These are phyloP conservation scores for Mucor piriformis DNA, from an alignment of 371 early-diverging fungal species.

Conservation along the genomic window DNA sequence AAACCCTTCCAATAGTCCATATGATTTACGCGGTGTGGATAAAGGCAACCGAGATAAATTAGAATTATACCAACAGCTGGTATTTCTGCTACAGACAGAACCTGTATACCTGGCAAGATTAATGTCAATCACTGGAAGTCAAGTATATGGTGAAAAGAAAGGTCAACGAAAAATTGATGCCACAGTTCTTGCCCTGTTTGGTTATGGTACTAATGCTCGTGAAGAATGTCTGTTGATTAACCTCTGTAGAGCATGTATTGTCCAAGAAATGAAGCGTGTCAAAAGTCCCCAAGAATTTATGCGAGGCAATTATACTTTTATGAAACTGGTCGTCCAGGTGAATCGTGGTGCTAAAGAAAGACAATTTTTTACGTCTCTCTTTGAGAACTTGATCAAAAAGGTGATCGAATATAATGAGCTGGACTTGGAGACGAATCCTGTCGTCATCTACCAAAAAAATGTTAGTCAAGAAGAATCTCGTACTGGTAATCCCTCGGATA, in stretches of 20 bases:
- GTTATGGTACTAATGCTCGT: slow-evolving; percentile 93
- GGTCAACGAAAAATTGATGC: slow-evolving; percentile 78
- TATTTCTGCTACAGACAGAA: slow-evolving; percentile 96
- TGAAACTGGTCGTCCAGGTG: slow-evolving; percentile 93
- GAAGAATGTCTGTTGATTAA: slow-evolving; percentile 97
- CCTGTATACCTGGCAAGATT: slow-evolving; percentile 90
- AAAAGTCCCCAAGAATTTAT: slow-evolving; percentile 86
- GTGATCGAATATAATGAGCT: slow-evolving; percentile 76
- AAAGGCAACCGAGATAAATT: slow-evolving; percentile 80
- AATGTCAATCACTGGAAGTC: slow-evolving; percentile 77
- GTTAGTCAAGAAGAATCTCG: slow-evolving; percentile 90
- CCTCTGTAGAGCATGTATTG: slow-evolving; percentile 90
- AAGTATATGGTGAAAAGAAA: slow-evolving; percentile 46
- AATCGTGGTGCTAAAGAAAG: slow-evolving; percentile 96
- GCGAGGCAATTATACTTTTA: slow-evolving; percentile 93
- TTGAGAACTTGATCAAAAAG: slow-evolving; percentile 77
- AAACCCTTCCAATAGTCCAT: slow-evolving; percentile 26
- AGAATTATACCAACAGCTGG: slow-evolving; percentile 89
- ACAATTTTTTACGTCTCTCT: slow-evolving; percentile 83
- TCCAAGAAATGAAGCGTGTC: slow-evolving; percentile 86
- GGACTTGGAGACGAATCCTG: slow-evolving; percentile 92
- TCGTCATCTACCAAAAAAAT: slow-evolving; percentile 85
- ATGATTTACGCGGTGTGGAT: slow-evolving; percentile 77
- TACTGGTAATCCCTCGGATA: slow-evolving; percentile 81
- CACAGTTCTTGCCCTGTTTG: slow-evolving; percentile 91